Percentiles rank a stretch among this genome's conserved stretches.
These are phyloP conservation scores for Endoconidiophora polonica DNA, from an alignment of 2,329 filamentous ascomycete genomes.

Conservation along the genomic window DNA sequence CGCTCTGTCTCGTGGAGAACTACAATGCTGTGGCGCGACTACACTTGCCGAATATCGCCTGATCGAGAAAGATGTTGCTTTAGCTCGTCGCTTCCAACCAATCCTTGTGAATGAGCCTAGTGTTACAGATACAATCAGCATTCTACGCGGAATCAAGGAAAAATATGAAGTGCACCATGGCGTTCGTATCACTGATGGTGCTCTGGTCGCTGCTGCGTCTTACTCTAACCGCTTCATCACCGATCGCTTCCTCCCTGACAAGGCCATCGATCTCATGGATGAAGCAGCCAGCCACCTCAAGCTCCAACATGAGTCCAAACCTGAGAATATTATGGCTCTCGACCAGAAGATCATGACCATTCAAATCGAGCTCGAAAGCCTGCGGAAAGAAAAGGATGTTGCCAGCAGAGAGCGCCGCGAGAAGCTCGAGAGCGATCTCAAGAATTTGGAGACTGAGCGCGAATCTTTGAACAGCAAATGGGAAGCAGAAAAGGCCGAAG, in stretches of 20 bases:
- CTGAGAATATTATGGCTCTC: constrained; percentile 79
- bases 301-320: constrained; percentile 90
- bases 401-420: constrained; percentile 75
- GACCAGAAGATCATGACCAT: constrained; percentile 95
- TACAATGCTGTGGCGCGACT: constrained; percentile 91
- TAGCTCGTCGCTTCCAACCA: constrained; percentile 85
- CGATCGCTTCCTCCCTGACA: constrained; percentile 88
- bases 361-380: constrained; percentile 86
- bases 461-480: constrained; percentile 62
- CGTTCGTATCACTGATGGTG: constrained; percentile 82
- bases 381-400: constrained; percentile 86
- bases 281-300: constrained; percentile 84
- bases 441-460: constrained; percentile 60
- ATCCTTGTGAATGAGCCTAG: constrained; percentile 85
- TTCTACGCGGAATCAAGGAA: constrained; percentile 90
- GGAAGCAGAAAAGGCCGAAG: constrained; percentile 77
- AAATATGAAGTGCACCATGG: constrained; percentile 96
- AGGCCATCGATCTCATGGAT: constrained; percentile 92
- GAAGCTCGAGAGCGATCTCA: constrained; percentile 64
- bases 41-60: constrained; percentile 81
- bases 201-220: constrained; percentile 77
- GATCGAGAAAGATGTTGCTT: constrained; percentile 90
- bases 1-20: constrained; percentile 75
- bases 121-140: constrained; percentile 86
- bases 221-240: constrained; percentile 95